These are phyloP conservation scores for Peltaster fructicola DNA, from an alignment of 2,329 filamentous ascomycete genomes.

Conservation along the genomic window DNA sequence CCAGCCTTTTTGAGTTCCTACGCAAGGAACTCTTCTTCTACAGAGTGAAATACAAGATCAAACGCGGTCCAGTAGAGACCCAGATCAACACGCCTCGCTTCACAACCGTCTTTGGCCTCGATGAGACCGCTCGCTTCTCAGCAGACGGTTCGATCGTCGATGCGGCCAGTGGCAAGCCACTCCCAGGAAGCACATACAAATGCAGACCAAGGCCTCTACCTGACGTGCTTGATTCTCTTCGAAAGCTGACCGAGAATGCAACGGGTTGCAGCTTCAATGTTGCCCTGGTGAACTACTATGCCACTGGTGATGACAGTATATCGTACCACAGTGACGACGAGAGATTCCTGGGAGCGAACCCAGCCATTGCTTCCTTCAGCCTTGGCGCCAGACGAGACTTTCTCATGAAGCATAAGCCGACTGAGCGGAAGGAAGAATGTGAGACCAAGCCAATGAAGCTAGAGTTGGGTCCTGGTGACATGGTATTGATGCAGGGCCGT, in stretches of 20 bases:
- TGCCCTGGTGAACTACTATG: slow-evolving; percentile 69
- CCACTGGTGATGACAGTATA: slow-evolving; percentile 59
- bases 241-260: slow-evolving; percentile 43
- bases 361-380: slow-evolving; percentile 58
- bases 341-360: slow-evolving; percentile 50
- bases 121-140: slow-evolving; percentile 45
- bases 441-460: slow-evolving; percentile 31
- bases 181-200: slow-evolving; percentile 33
- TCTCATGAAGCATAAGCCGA: slow-evolving; percentile 60
- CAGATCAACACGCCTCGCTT: slow-evolving; percentile 45
- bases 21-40: slow-evolving; percentile 49
- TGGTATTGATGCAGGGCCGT: slow-evolving; percentile 58
- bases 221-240: slow-evolving; percentile 47
- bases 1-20: slow-evolving; percentile 51
- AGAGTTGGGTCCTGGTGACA: slow-evolving; percentile 48
- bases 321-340: slow-evolving; percentile 70
- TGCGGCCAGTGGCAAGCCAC: slow-evolving; percentile 22
- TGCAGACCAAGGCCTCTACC: slow-evolving; percentile 54
- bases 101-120: slow-evolving; percentile 43
- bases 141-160: slow-evolving; percentile 22
- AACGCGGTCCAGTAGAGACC: slow-evolving; percentile 43
- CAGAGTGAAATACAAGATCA: slow-evolving; percentile 35
- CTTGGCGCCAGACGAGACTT: slow-evolving; percentile 59
- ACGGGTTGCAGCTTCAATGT: slow-evolving; percentile 59
- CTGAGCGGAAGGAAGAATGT: slow-evolving; percentile 19